Base-by-base conservation (phyloP, 257 asterid genomes). In the Thymus mandschuricus region DNA sequence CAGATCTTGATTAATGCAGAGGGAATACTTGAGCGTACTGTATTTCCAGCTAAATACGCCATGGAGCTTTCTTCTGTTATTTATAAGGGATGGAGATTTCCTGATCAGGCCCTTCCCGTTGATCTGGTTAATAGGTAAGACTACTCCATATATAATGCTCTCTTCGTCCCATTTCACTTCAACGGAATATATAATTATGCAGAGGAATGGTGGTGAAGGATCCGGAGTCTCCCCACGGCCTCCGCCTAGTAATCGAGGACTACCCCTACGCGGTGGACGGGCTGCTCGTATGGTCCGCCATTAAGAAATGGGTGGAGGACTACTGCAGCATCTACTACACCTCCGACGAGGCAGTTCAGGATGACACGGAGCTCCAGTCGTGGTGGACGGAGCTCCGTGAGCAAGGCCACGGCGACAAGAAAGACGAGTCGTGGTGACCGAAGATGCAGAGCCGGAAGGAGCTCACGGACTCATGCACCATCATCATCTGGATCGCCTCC, bases 81-180 rank as follows among this genome's bases (percentile, higher is more conserved):
- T 6, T 89, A 89, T 35, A 85, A 79, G 80, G 73, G 76, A 10
- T 87, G 94, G 94, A 63, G 15, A 15, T 87, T 89, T 55, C 78
- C 80, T 0, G 87, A 84, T 33, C 94, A 89, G 51, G 93, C 94
- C 8, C 91, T 89, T 46, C 94, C 96, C 0, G 77, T 45, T 60
- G 96, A 89, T 60, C 82, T 89, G 15, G 11, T 89, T 29, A 87
- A 87, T 64, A 87, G 92, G 92, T 85, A 69, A 48, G n/a, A n/a
- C n/a, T n/a, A n/a, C n/a, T 11, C 40, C n/a, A n/a, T n/a, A n/a
- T n/a, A n/a, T n/a, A n/a, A n/a, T n/a, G n/a, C 40, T 34, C 40
- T 34, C 5, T 34, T 5, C 3, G 40, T 34, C 40, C 3, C 40
- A n/a, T n/a, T n/a, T n/a, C n/a, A n/a, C n/a, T n/a, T n/a, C n/a